Percentiles rank a stretch among this genome's conserved stretches.
phyloP scores from a whole-genome alignment of 2,329 filamentous ascomycete genomes.

The Paecilomyces formosus region DNA sequence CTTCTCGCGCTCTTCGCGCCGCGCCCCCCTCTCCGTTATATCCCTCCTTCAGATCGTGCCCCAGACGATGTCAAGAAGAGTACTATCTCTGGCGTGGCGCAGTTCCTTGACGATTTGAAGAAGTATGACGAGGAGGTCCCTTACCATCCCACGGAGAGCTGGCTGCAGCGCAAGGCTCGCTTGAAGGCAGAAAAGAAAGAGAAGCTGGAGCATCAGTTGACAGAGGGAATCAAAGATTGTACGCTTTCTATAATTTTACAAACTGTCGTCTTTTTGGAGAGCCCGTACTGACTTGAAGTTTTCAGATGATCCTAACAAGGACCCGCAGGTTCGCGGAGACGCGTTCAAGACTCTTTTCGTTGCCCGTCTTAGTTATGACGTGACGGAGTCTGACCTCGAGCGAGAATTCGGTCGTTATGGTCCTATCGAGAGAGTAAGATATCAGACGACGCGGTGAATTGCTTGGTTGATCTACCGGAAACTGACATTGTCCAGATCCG shows the following conservation, averaged over 20 bases:
- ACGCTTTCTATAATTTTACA: slow-evolving; percentile 13
- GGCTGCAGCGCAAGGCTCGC: slow-evolving; percentile 80
- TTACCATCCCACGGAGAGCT: slow-evolving; percentile 82
- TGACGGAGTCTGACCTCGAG: slow-evolving; percentile 82
- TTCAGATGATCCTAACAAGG: slow-evolving; percentile 71
- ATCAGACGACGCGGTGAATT: neutral
- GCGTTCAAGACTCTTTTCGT: slow-evolving; percentile 94
- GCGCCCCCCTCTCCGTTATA: slow-evolving; percentile 82
- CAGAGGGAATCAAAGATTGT: slow-evolving; percentile 61
- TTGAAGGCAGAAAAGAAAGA: slow-evolving; percentile 73
- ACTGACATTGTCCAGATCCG: slow-evolving; percentile 58
- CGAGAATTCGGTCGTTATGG: slow-evolving; percentile 90
- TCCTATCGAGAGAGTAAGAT: slow-evolving; percentile 77
- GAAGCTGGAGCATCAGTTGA: slow-evolving; percentile 55
- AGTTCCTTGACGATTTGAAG: slow-evolving; percentile 64
- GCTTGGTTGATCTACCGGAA: neutral
- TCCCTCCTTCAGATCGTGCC: slow-evolving; percentile 73
- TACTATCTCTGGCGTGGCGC: slow-evolving; percentile 63
- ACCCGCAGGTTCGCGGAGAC: slow-evolving; percentile 84
- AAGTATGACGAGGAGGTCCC: slow-evolving; percentile 71
- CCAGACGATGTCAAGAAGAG: slow-evolving; percentile 75
- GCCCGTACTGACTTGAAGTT: slow-evolving; percentile 2
- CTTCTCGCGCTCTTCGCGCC: slow-evolving; percentile 91
- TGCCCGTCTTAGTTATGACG: slow-evolving; percentile 80
- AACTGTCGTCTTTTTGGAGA: slow-evolving; percentile 6